Evolutionary conservation across 768 basidiomycete species (phyloP).

Genomic region (Phanerodontia chrysosporium): DNA sequence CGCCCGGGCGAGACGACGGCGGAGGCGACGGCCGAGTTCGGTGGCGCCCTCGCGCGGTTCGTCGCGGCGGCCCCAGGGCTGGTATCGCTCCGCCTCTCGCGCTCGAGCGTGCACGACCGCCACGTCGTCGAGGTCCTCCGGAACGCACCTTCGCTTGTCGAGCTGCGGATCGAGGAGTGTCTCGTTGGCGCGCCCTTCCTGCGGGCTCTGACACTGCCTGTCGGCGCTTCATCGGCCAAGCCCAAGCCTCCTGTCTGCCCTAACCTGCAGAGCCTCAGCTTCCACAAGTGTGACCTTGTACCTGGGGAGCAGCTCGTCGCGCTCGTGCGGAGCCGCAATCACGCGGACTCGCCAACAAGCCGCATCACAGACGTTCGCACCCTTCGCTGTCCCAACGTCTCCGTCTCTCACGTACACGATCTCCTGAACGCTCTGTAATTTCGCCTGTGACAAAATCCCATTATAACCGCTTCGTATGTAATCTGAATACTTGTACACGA

Average conservation of each 20-base stretch:
- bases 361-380: neutral
- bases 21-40: neutral
- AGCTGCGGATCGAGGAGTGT: neutral
- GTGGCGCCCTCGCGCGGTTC: neutral
- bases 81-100: neutral
- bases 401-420: neutral
- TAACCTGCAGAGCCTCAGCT: neutral
- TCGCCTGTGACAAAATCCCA: neutral
- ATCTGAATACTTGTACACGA: neutral
- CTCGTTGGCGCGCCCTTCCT: constrained; percentile 7
- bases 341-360: neutral
- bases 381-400: neutral
- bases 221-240: neutral
- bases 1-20: neutral
- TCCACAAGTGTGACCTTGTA: constrained; percentile 5
- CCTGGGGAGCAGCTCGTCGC: neutral
- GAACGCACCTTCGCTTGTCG: neutral
- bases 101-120: constrained; percentile 7
- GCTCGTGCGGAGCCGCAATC: neutral
- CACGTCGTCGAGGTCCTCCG: constrained; percentile 3
- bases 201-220: constrained; percentile 3
- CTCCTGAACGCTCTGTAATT: neutral
- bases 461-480: neutral
- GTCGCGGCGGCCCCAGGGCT: neutral
- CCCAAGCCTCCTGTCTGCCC: constrained; percentile 5